Evolutionary conservation across 2,329 filamentous ascomycete species (phyloP).

Genomic region (Diplocarpon rosae): DNA sequence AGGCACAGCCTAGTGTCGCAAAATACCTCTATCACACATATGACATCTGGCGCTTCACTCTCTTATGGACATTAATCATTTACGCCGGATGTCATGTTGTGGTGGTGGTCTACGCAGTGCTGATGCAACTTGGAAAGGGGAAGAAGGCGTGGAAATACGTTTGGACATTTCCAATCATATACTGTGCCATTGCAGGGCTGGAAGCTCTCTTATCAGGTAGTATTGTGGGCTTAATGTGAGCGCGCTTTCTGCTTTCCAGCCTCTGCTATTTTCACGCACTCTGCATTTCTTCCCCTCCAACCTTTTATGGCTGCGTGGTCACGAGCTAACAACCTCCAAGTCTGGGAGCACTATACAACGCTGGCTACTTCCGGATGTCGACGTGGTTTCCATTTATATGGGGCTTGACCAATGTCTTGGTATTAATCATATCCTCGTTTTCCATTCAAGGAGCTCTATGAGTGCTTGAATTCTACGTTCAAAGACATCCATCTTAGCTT

Average conservation of each 20-base stretch:
- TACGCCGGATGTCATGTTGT: conserved; percentile 48
- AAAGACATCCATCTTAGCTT: background rate
- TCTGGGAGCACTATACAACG: conserved; percentile 53
- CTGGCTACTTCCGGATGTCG: conserved; percentile 61
- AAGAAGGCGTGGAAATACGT: conserved; percentile 27
- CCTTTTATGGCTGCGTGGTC: too few relatives aligned
- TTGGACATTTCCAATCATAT: conserved; percentile 51
- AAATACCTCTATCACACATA: conserved; percentile 45
- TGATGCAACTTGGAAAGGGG: conserved; percentile 39
- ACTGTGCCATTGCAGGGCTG: conserved; percentile 47
- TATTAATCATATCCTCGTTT: conserved; percentile 59
- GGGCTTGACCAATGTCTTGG: conserved; percentile 55
- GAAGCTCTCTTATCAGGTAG: conserved; percentile 57
- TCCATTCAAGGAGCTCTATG: conserved; percentile 60
- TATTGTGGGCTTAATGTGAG: conserved; percentile 55
- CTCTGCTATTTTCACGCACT: too few relatives aligned
- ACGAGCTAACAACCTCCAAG: conserved; percentile 21
- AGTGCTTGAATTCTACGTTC: conserved; percentile 1
- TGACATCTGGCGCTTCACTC: conserved; percentile 60
- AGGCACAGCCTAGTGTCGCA: conserved; percentile 33
- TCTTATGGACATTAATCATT: conserved; percentile 58
- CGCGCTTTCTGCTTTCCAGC: background rate
- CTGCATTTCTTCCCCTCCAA: too few relatives aligned
- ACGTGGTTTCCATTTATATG: conserved; percentile 66
- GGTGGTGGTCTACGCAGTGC: conserved; percentile 47